These are phyloP conservation scores for Rhododendron kiyosumense DNA, from an alignment of 148 eudicot genomes.

Conservation along the genomic window DNA sequence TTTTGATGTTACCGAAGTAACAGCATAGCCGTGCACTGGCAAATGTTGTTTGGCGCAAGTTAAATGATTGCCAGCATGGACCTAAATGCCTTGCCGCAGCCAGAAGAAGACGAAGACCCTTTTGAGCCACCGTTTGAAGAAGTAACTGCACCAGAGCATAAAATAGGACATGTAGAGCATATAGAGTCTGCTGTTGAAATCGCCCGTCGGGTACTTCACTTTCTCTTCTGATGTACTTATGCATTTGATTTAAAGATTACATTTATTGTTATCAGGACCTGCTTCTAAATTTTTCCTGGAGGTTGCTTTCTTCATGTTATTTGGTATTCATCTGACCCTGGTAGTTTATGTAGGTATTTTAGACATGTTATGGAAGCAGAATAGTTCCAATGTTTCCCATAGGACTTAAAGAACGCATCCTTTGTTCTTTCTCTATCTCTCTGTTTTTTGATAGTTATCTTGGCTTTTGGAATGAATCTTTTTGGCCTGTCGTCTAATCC, in stretches of 20 bases:
- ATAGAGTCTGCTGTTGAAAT: constrained; percentile 58
- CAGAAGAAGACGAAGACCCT: constrained; percentile 84
- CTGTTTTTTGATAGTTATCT: background rate
- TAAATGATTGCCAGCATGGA: constrained; percentile 64
- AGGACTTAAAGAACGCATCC: background rate
- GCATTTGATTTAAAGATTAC: constrained; percentile 5
- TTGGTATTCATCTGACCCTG: constrained; percentile 44
- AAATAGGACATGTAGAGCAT: constrained; percentile 31
- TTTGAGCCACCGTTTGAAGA: constrained; percentile 51
- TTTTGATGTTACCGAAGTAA: background rate
- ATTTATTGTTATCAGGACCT: background rate
- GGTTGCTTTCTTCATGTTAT: constrained; percentile 19
- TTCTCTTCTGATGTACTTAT: background rate
- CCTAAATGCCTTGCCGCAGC: constrained; percentile 79
- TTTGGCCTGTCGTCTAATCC: background rate
- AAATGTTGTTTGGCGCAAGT: constrained; percentile 24
- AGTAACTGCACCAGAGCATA: constrained; percentile 32
- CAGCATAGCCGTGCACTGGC: background rate
- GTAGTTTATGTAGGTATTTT: constrained; percentile 36
- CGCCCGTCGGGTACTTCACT: constrained; percentile 60
- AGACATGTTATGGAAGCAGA: background rate
- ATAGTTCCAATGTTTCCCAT: background rate
- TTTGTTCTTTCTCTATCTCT: background rate
- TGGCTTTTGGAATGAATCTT: background rate
- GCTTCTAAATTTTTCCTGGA: background rate